These are phyloP conservation scores for Penicillium nucicola DNA, from an alignment of 495 filamentous ascomycete genomes.

Conservation along the genomic window DNA sequence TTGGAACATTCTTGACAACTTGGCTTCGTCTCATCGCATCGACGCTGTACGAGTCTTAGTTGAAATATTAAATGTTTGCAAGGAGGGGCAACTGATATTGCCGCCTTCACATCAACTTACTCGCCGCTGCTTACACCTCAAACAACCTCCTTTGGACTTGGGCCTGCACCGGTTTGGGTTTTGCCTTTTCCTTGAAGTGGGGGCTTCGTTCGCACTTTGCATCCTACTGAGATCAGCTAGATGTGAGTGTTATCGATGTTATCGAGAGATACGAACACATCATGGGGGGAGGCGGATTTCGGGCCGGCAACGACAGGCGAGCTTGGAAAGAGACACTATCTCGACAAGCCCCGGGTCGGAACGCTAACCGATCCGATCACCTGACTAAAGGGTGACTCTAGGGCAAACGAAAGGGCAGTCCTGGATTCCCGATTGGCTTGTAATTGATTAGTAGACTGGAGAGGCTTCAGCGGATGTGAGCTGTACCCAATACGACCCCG, in stretches of 20 bases:
- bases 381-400: background rate
- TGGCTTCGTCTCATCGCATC: slow-evolving; percentile 25
- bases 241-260: background rate
- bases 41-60: slow-evolving; percentile 15
- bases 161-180: slow-evolving; percentile 24
- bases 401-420: background rate
- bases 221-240: background rate
- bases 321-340: no score
- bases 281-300: background rate
- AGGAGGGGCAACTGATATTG: background rate
- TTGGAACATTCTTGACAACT: slow-evolving; percentile 22
- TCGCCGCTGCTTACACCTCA: slow-evolving; percentile 24
- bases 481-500: background rate
- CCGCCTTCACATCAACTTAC: slow-evolving; percentile 19
- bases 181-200: slow-evolving; percentile 12
- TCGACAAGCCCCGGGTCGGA: background rate
- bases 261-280: background rate
- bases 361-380: slow-evolving; percentile 6
- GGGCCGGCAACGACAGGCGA: no score
- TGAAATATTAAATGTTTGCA: background rate
- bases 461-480: background rate
- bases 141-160: slow-evolving; percentile 25
- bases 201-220: background rate
- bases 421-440: background rate
- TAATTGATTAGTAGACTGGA: background rate